Evolutionary conservation across 2,329 filamentous ascomycete species (phyloP).

Genomic region (Rutstroemia sp.): DNA sequence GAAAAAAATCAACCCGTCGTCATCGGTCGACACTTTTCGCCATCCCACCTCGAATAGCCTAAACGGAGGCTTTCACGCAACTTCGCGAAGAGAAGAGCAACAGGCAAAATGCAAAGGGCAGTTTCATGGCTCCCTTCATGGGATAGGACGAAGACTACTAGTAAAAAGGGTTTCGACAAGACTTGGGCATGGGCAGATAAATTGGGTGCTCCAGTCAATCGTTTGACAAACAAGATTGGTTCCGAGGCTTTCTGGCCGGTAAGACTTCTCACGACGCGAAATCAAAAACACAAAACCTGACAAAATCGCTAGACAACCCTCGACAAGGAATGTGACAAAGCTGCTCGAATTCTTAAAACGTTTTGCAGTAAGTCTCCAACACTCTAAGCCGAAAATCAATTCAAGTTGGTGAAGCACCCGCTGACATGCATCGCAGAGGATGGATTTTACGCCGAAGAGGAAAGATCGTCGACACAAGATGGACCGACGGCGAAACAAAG

Average conservation of each 20-base stretch:
- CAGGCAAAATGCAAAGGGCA: constrained; percentile 28
- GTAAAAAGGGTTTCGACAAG: constrained; percentile 67
- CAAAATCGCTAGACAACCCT: constrained; percentile 45
- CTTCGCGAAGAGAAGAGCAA: constrained; percentile 17
- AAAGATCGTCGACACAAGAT: constrained; percentile 21
- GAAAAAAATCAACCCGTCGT: constrained; percentile 1
- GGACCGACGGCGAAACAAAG: constrained; percentile 49
- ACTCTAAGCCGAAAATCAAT: too few relatives aligned
- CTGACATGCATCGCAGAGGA: constrained; percentile 39
- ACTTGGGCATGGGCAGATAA: constrained; percentile 62
- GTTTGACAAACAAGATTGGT: constrained; percentile 72
- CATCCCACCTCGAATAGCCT: constrained; percentile 7
- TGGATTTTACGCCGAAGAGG: constrained; percentile 57
- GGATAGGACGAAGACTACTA: constrained; percentile 45
- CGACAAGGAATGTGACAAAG: constrained; percentile 86
- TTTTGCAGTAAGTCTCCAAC: constrained; percentile 76
- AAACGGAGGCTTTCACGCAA: constrained; percentile 6
- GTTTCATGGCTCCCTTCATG: constrained; percentile 36
- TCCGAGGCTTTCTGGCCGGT: constrained; percentile 73
- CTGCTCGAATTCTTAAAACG: constrained; percentile 77
- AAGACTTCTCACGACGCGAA: background rate
- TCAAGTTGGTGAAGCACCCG: too few relatives aligned
- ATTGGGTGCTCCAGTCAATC: constrained; percentile 67
- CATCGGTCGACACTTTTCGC: background rate
- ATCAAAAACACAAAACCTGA: background rate